phyloP scores from a whole-genome alignment of 2,329 filamentous ascomycete genomes.

The Cercospora berteroae region DNA sequence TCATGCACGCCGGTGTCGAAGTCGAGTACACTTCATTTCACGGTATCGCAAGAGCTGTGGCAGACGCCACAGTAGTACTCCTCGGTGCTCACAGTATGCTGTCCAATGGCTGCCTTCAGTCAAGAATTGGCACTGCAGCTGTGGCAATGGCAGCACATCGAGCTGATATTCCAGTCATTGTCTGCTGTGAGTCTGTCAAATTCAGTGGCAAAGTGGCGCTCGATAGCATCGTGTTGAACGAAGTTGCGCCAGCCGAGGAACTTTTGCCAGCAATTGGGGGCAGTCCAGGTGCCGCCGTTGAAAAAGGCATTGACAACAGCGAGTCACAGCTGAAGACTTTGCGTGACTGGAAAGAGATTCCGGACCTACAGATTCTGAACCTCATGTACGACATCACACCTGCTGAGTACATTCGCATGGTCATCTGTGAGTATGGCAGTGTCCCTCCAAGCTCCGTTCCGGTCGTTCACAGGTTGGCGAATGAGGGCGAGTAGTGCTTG shows the following conservation, averaged over 20 bases:
- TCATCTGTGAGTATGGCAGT: conserved; percentile 87
- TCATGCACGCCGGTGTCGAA: conserved; percentile 67
- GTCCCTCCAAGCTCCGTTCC: conserved; percentile 84
- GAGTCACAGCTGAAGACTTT: conserved; percentile 38
- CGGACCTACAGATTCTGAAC: conserved; percentile 63
- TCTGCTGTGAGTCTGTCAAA: conserved; percentile 92
- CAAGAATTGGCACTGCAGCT: conserved; percentile 79
- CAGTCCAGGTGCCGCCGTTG: conserved; percentile 17
- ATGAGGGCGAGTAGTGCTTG: conserved; percentile 29
- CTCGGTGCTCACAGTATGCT: conserved; percentile 93
- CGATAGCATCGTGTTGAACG: conserved; percentile 91
- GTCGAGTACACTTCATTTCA: conserved; percentile 81
- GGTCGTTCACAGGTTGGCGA: conserved; percentile 58
- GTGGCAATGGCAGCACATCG: conserved; percentile 80
- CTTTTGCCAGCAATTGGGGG: conserved; percentile 40
- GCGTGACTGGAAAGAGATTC: conserved; percentile 57
- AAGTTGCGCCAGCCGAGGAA: conserved; percentile 76
- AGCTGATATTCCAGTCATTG: conserved; percentile 74
- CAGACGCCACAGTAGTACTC: conserved; percentile 69
- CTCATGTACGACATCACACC: conserved; percentile 92
- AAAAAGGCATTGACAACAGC: conserved; percentile 30
- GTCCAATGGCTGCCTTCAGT: conserved; percentile 88
- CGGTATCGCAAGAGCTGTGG: conserved; percentile 71
- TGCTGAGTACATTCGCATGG: conserved; percentile 79
- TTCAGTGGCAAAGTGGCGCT: conserved; percentile 87